Percentiles rank a stretch among this genome's conserved stretches.
These are phyloP conservation scores for Eucalyptus virginea DNA, from an alignment of 345 rosid species.

Conservation along the genomic window DNA sequence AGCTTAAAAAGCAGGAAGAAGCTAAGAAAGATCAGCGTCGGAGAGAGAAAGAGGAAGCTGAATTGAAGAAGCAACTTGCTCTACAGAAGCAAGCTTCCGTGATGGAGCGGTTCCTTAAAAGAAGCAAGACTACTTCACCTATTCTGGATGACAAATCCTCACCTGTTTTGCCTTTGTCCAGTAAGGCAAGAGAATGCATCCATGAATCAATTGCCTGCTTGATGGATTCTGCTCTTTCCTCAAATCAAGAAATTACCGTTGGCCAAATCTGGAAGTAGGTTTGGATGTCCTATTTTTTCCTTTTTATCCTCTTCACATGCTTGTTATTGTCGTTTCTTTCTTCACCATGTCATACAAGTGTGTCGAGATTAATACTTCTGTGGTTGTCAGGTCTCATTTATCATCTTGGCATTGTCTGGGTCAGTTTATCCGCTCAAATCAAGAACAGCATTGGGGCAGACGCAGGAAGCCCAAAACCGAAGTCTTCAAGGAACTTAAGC, in stretches of 20 bases:
- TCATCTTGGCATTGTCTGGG: conserved; percentile 64
- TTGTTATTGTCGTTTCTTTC: neutral
- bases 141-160: conserved; percentile 17
- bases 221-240: conserved; percentile 52
- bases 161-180: neutral
- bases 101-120: conserved; percentile 81
- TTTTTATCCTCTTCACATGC: neutral
- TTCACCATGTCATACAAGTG: neutral
- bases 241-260: conserved; percentile 22
- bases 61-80: conserved; percentile 43
- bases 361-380: neutral
- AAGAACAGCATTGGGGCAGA: conserved; percentile 59
- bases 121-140: conserved; percentile 25
- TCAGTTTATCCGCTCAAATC: conserved; percentile 22
- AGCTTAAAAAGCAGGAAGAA: conserved; percentile 61
- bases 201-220: conserved; percentile 22
- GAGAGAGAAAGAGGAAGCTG: conserved; percentile 64
- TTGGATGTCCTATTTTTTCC: neutral
- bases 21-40: conserved; percentile 62
- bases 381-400: conserved; percentile 46
- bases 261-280: conserved; percentile 58
- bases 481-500: conserved; percentile 62
- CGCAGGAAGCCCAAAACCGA: conserved; percentile 64
- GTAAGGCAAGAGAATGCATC: conserved; percentile 13
- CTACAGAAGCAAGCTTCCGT: conserved; percentile 82